Evolutionary conservation across 257 asterid species (phyloP).

Genomic region (Verbena officinalis): DNA sequence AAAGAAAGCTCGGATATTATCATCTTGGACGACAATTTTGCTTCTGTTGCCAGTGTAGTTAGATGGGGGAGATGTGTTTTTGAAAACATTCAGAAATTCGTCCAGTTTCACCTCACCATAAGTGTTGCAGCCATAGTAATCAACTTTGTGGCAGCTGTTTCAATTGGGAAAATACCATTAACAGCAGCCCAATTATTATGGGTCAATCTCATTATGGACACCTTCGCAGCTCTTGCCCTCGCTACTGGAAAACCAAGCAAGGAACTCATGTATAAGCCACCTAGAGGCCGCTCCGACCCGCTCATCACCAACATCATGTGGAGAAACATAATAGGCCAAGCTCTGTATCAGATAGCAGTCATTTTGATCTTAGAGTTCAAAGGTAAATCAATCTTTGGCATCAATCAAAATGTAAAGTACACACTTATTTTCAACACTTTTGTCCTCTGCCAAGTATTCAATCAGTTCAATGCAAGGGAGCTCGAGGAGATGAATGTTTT

Average conservation of each 20-base stretch:
- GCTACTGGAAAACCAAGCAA: conserved; percentile 31
- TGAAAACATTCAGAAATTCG: conserved; percentile 54
- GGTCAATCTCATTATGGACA: conserved; percentile 44
- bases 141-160: conserved; percentile 54
- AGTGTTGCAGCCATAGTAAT: conserved; percentile 48
- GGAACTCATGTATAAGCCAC: conserved; percentile 23
- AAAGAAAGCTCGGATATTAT: conserved; percentile 57
- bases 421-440: conserved; percentile 47
- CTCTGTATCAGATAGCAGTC: conserved; percentile 22
- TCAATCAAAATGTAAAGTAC: conserved; percentile 20
- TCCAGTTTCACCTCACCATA: conserved; percentile 59
- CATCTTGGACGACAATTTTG: conserved; percentile 51
- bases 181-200: conserved; percentile 51
- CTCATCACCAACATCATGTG: conserved; percentile 33
- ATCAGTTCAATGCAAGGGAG: conserved; percentile 47
- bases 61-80: conserved; percentile 37
- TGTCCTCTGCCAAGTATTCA: conserved; percentile 49
- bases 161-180: conserved; percentile 53
- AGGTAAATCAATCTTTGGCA: conserved; percentile 24
- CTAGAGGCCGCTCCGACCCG: conserved; percentile 28
- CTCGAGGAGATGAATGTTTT: conserved; percentile 48
- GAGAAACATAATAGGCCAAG: conserved; percentile 32
- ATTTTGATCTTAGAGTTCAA: conserved; percentile 26
- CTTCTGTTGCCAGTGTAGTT: conserved; percentile 41
- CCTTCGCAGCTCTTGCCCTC: conserved; percentile 39